A percentile compares a stretch with the other conserved stretches of the same genome.
phyloP scores from a whole-genome alignment of 768 basidiomycete species.

The Serendipita vermifera region DNA sequence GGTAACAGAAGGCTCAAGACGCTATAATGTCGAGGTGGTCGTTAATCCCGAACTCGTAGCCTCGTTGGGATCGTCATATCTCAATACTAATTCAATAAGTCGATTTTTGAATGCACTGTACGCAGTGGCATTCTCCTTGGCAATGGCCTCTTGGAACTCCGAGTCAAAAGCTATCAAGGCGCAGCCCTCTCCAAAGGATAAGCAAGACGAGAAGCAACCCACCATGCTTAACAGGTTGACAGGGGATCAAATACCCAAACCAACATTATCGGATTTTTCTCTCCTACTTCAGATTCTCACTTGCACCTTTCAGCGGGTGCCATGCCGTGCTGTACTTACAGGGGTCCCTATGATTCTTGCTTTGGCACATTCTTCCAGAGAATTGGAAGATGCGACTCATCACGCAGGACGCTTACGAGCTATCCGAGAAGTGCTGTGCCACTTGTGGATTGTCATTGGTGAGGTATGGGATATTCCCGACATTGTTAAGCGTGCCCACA shows the following conservation, averaged over 20 bases:
- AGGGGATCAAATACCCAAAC: constrained; percentile 28
- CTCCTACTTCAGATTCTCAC: constrained; percentile 55
- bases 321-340: constrained; percentile 56
- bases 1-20: too few species aligned
- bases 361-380: constrained; percentile 38
- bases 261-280: constrained; percentile 60
- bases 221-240: constrained; percentile 13
- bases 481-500: constrained; percentile 41
- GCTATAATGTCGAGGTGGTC: too few species aligned
- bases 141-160: constrained; percentile 49
- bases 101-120: constrained; percentile 70
- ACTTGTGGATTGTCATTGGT: constrained; percentile 56
- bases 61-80: too few species aligned
- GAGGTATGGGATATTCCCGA: constrained; percentile 53
- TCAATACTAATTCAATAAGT: too few species aligned
- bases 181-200: neutral
- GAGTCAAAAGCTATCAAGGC: constrained; percentile 6
- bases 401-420: constrained; percentile 30
- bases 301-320: constrained; percentile 56
- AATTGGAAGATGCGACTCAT: constrained; percentile 29
- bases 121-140: constrained; percentile 70
- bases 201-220: constrained; percentile 12
- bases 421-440: constrained; percentile 49
- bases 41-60: too few species aligned
- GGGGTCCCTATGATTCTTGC: constrained; percentile 82